phyloP scores from a whole-genome alignment of 352 stramenopile genomes.

The Phytophthora ramorum region DNA sequence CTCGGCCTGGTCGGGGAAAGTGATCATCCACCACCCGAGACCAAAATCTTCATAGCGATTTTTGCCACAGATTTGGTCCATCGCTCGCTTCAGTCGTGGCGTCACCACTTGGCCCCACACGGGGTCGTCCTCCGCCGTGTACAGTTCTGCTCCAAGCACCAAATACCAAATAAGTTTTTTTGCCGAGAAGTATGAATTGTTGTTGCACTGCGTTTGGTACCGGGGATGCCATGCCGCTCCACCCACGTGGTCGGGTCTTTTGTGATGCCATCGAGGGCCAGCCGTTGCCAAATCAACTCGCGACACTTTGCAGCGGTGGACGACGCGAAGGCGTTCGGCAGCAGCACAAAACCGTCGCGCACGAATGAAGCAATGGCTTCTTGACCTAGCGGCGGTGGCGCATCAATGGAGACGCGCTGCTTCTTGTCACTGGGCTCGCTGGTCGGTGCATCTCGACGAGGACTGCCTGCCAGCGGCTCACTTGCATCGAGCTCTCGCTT shows the following conservation, averaged over 20 bases:
- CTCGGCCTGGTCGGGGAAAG: constrained; percentile 63
- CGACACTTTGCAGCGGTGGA: constrained; percentile 53
- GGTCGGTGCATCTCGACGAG: background rate
- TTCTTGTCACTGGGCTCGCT: constrained; percentile 28
- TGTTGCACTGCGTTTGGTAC: constrained; percentile 15
- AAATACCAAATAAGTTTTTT: constrained; percentile 1
- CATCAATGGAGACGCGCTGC: constrained; percentile 9
- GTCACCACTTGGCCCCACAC: constrained; percentile 61
- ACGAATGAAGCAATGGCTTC: constrained; percentile 60
- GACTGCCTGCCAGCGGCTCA: constrained; percentile 1
- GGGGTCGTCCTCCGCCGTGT: constrained; percentile 42
- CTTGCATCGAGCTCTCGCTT: constrained; percentile 10
- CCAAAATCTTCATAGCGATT: constrained; percentile 69
- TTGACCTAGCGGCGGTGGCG: constrained; percentile 30
- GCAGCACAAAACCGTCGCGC: constrained; percentile 74
- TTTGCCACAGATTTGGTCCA: constrained; percentile 80
- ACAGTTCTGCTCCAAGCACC: constrained; percentile 45
- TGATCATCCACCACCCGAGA: constrained; percentile 89
- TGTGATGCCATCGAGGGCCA: constrained; percentile 45
- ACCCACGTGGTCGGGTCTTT: constrained; percentile 59
- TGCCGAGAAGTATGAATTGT: background rate
- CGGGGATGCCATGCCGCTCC: constrained; percentile 63
- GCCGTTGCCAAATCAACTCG: constrained; percentile 52
- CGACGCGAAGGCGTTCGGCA: constrained; percentile 55
- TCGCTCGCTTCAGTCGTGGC: constrained; percentile 47